Evolutionary conservation across 1,139 yeast species (phyloP).

Genomic region (Spathaspora sp.): DNA sequence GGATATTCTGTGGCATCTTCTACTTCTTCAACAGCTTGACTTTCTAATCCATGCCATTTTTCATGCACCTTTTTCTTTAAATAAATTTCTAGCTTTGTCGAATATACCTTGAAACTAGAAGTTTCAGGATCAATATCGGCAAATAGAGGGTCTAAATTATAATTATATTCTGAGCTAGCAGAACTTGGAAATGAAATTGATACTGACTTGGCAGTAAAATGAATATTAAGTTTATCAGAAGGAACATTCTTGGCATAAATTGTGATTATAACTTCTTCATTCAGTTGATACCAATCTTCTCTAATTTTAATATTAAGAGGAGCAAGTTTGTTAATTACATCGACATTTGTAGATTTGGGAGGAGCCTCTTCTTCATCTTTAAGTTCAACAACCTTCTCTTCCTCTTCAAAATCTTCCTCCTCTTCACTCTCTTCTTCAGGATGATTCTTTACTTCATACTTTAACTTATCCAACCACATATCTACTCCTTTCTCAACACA

Average conservation of each 20-base stretch:
- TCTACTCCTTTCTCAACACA: slow-evolving; percentile 47
- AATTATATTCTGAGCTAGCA: slow-evolving; percentile 46
- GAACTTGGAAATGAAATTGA: slow-evolving; percentile 48
- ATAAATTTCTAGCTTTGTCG: slow-evolving; percentile 73
- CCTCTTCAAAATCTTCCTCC: slow-evolving; percentile 14
- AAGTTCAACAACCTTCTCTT: slow-evolving; percentile 7
- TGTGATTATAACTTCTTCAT: slow-evolving; percentile 58
- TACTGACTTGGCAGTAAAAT: slow-evolving; percentile 32
- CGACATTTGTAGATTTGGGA: slow-evolving; percentile 27
- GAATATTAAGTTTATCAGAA: slow-evolving; percentile 36
- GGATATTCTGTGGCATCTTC: slow-evolving; percentile 45
- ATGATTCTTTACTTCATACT: slow-evolving; percentile 30
- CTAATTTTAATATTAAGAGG: slow-evolving; percentile 49
- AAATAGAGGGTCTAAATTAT: slow-evolving; percentile 50
- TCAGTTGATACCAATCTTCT: slow-evolving; percentile 80
- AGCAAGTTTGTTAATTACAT: slow-evolving; percentile 38
- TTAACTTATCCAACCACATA: slow-evolving; percentile 53
- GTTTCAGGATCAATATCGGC: slow-evolving; percentile 48
- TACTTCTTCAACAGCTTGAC: slow-evolving; percentile 16
- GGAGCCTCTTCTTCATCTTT: slow-evolving; percentile 4
- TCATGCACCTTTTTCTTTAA: slow-evolving; percentile 35
- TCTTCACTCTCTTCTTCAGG: slow-evolving; percentile 17
- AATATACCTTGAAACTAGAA: slow-evolving; percentile 53
- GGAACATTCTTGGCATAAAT: slow-evolving; percentile 71
- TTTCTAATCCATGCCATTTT: slow-evolving; percentile 50